phyloP scores from a whole-genome alignment of 1,139 yeast genomes.

The Candida gigantensis region DNA sequence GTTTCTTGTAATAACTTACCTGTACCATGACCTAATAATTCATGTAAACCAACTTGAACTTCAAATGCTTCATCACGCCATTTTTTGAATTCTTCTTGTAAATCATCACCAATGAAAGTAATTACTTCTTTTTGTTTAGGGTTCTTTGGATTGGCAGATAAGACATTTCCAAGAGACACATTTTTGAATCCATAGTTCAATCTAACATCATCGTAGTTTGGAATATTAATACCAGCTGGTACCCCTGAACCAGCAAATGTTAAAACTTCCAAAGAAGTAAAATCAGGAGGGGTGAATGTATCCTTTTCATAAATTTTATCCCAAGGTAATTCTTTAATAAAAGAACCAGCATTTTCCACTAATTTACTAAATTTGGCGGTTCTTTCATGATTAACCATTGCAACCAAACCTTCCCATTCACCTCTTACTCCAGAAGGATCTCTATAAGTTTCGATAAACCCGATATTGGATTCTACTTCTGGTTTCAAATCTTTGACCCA shows the following conservation, averaged over 20 bases:
- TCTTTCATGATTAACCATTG: conserved; percentile 87
- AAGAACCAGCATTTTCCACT: conserved; percentile 65
- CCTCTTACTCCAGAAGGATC: conserved; percentile 92
- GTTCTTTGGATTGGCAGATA: conserved; percentile 64
- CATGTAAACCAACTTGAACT: conserved; percentile 92
- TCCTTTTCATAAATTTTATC: conserved; percentile 73
- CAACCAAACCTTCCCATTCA: conserved; percentile 91
- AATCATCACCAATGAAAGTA: conserved; percentile 58
- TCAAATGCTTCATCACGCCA: conserved; percentile 84
- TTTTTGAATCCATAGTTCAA: conserved; percentile 83
- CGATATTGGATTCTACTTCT: conserved; percentile 79
- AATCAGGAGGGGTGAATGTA: conserved; percentile 86
- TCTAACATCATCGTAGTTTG: conserved; percentile 88
- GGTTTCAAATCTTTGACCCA: conserved; percentile 92
- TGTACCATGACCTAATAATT: conserved; percentile 88
- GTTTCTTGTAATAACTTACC: conserved; percentile 76
- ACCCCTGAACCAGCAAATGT: conserved; percentile 89
- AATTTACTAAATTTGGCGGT: conserved; percentile 75
- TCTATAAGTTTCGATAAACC: conserved; percentile 89
- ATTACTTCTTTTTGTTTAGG: conserved; percentile 68
- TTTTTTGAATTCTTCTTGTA: conserved; percentile 60
- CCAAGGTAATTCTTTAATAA: conserved; percentile 78
- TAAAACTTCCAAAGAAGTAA: conserved; percentile 83
- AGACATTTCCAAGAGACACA: conserved; percentile 82
- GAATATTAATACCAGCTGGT: conserved; percentile 92